These are phyloP conservation scores for Plantago lanceolata DNA, from an alignment of 305 asterid genomes.

Conservation along the genomic window DNA sequence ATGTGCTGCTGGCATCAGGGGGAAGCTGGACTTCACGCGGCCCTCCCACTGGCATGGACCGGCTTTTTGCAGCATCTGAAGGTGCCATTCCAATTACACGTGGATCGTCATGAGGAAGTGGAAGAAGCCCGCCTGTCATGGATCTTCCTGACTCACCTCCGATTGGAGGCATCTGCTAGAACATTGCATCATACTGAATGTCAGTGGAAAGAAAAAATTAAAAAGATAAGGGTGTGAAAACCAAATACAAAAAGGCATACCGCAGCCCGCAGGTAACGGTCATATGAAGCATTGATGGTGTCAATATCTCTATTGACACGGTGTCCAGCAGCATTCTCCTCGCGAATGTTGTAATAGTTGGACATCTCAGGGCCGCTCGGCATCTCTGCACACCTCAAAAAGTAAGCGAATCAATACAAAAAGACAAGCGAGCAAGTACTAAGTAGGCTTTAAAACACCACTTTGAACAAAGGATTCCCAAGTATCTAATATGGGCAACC, in stretches of 20 bases:
- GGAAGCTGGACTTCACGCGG: constrained; percentile 57
- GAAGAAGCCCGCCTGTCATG: constrained; percentile 41
- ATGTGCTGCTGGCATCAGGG: constrained; percentile 58
- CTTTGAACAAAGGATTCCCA: neutral
- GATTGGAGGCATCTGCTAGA: constrained; percentile 50
- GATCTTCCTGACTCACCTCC: constrained; percentile 59
- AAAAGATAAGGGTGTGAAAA: neutral
- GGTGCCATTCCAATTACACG: constrained; percentile 41
- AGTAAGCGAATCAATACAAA: constrained; percentile 12
- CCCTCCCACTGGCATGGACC: constrained; percentile 36
- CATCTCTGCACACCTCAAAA: constrained; percentile 34
- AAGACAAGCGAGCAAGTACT: neutral
- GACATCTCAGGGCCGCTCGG: constrained; percentile 48
- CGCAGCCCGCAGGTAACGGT: constrained; percentile 56
- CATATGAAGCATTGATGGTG: constrained; percentile 65
- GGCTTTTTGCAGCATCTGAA: constrained; percentile 46
- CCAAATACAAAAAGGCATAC: constrained; percentile 28
- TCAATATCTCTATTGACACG: constrained; percentile 56
- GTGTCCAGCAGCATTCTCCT: constrained; percentile 46
- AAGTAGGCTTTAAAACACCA: neutral
- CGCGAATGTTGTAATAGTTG: constrained; percentile 34
- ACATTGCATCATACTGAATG: constrained; percentile 23
- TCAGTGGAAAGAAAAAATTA: neutral
- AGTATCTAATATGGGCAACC: neutral
- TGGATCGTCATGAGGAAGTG: constrained; percentile 52